Evolutionary conservation across 78 protist genomes (phyloP).

Genomic region (Emiliania huxleyi): DNA sequence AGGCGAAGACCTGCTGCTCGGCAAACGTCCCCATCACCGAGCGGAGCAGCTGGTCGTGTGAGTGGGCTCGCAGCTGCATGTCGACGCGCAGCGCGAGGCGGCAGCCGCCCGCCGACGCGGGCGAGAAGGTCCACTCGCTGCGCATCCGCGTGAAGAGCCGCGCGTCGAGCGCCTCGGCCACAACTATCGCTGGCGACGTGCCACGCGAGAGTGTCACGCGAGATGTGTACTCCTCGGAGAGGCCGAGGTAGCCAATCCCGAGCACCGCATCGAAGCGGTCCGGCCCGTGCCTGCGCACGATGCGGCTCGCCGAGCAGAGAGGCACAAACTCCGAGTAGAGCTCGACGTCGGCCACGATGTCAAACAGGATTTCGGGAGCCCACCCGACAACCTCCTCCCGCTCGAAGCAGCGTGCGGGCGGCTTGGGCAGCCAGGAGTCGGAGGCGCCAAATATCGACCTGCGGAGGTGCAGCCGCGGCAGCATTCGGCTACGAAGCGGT

Average conservation of each 20-base stretch:
- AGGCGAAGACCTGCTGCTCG: not conserved
- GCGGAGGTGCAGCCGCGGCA: no score
- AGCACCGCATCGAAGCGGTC: not conserved
- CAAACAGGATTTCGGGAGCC: not conserved
- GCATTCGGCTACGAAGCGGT: no score
- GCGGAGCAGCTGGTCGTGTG: not conserved
- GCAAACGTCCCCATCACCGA: not conserved
- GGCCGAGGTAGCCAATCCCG: not conserved
- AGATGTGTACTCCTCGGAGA: not conserved
- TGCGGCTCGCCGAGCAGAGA: not conserved
- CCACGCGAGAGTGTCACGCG: not conserved
- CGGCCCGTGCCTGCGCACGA: not conserved
- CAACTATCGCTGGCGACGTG: not conserved
- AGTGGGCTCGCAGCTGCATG: not conserved
- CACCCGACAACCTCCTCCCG: not conserved
- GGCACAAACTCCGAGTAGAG: not conserved
- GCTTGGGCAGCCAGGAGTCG: no score
- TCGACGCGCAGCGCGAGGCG: not conserved
- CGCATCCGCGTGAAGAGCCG: not conserved
- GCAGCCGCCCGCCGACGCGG: not conserved
- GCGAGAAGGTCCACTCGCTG: not conserved
- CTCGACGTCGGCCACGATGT: not conserved
- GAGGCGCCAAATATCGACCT: no score
- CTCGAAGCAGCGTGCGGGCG: not conserved
- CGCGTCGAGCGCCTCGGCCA: not conserved